Evolutionary conservation across 2,329 filamentous ascomycete genomes (phyloP), one percentile per base, ranked within the genome.

Genomic region (Rugonectria rugulosa): DNA sequence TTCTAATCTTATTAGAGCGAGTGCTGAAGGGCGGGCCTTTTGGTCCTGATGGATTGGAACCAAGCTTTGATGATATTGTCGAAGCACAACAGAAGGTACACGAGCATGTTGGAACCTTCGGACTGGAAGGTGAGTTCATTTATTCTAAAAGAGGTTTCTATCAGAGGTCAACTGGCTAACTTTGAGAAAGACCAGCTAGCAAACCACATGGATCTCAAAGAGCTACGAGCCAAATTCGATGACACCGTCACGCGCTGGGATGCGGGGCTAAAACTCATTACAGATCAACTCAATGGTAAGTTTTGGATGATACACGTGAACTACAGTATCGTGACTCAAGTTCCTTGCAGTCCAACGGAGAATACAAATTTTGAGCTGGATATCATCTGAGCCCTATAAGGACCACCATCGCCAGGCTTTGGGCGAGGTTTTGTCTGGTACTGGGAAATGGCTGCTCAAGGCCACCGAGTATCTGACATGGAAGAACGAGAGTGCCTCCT

Each of bases 401-500:
- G 5, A 34, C 15, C 42, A 45, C 29, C 19, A 45, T 29, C 11
- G 23, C 12, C 27, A 34, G 19, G 12, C 29, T 6, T 34, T 23
- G 29, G 23, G 20, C 15, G 29, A 36, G 19, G 29, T 45, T 17
- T 17, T 45, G 11, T 11, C 21, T 12, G 42, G 42, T 5, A 45
- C 42, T 15, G 29, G 42, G 10, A 15, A 45, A 21, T 34, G 29
- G 42, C 42, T 45, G 32, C 29, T 45, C 19, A 5, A 21, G 2
- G 27, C 32, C 17, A 24, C 42, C 12, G 15, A 11, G 10, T 45
- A 14, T 20, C 17, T 45, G 8, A 6, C 19, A 14, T 45, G 42
- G 42, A 45, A 45, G 19, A 23, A 45, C 4, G 42, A 45, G 15
- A 45, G 42, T 20, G 20, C 42, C 17, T 45, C 29, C 3, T 45